Conservation (phyloP, 192 early-diverging fungal species). For the Coemansia sp. region DNA sequence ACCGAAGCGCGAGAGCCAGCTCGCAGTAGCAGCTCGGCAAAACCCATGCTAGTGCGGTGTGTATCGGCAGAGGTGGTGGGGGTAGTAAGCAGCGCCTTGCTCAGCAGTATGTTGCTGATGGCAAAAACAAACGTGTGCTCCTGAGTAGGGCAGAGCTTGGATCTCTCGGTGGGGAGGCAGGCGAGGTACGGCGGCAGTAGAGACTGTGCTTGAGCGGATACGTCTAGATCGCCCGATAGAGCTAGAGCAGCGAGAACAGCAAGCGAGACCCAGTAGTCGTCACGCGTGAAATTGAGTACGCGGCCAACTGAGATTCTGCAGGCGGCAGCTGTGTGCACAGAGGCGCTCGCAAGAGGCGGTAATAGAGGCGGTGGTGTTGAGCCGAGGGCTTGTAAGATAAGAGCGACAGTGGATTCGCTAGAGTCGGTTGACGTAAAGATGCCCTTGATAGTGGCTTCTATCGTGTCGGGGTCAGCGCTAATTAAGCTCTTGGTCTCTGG, state of each 20-base stretch:
- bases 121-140: constrained; percentile 19
- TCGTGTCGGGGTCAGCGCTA: constrained; percentile 23
- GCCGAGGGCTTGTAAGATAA: constrained; percentile 33
- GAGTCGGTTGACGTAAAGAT: constrained; percentile 23
- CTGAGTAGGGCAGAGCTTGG: constrained; percentile 9
- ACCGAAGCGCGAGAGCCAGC: constrained; percentile 31
- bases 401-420: constrained; percentile 9
- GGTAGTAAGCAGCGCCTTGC: constrained; percentile 1
- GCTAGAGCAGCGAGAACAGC: constrained; percentile 29
- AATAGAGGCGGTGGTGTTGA: constrained; percentile 6
- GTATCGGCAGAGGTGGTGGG: background rate
- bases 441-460: constrained; percentile 37
- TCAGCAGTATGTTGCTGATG: constrained; percentile 23
- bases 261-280: constrained; percentile 39
- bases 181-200: constrained; percentile 30
- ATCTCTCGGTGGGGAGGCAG: constrained; percentile 28
- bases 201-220: constrained; percentile 18
- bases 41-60: constrained; percentile 30
- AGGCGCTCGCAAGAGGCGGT: constrained; percentile 6
- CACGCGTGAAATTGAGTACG: constrained; percentile 12
- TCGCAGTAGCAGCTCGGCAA: constrained; percentile 40
- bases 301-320: constrained; percentile 11
- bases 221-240: constrained; percentile 4
- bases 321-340: background rate
- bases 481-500: constrained; percentile 24